phyloP scores from a whole-genome alignment of 129 eudicot species.

The Mikania micrantha region DNA sequence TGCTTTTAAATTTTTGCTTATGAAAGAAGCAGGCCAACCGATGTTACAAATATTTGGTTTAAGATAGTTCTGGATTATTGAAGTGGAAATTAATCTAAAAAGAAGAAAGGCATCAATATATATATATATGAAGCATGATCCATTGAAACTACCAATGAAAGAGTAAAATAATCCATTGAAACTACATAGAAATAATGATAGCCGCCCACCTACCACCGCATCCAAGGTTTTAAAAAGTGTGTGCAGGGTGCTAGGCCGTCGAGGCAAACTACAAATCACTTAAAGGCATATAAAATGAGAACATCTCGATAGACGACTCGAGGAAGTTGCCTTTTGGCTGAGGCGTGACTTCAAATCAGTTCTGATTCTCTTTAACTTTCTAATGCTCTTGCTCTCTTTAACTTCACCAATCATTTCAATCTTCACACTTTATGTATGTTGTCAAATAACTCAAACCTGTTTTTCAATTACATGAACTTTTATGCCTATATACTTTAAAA shows the following conservation, averaged over 20 bases:
- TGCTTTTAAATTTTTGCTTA: background rate
- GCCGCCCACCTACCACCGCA: background rate
- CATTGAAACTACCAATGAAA: background rate
- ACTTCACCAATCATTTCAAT: constrained; percentile 18
- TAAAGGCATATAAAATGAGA: background rate
- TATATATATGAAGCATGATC: background rate
- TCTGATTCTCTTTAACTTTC: constrained; percentile 13
- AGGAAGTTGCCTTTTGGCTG: background rate
- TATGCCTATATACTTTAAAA: background rate
- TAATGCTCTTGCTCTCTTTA: background rate
- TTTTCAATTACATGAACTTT: constrained; percentile 3
- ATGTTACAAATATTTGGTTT: no score
- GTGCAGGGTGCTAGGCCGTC: background rate
- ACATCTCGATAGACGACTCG: background rate
- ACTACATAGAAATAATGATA: background rate
- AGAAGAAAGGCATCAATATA: background rate
- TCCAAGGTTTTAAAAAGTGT: background rate
- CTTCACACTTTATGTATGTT: constrained; percentile 16
- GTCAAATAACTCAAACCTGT: constrained; percentile 13
- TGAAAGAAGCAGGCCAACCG: no score
- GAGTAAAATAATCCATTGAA: background rate
- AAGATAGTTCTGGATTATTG: no score
- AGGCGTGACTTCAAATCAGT: background rate
- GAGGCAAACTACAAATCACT: background rate
- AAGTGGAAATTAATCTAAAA: background rate